Conservation (phyloP, 164 flowering plant species). For the Platanus orientalis region DNA sequence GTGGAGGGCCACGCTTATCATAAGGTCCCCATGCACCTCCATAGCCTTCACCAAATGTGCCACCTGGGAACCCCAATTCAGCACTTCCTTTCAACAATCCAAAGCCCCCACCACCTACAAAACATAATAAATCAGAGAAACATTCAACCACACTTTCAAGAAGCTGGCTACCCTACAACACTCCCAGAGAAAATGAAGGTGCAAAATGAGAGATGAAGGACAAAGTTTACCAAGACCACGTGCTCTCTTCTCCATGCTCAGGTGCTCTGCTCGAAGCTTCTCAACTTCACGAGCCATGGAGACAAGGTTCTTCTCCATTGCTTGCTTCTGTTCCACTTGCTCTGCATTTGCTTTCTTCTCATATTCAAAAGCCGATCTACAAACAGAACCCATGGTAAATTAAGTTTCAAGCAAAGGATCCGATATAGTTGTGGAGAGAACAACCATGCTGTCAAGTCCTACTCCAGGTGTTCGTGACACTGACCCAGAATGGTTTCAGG, state of each 20-base stretch:
- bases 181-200: not conserved
- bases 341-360: conserved; percentile 69
- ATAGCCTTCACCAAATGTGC: conserved; percentile 29
- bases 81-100: conserved; percentile 44
- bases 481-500: not conserved
- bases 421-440: not conserved
- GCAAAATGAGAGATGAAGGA: not conserved
- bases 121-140: conserved; percentile 3
- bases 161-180: not conserved
- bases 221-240: conserved; percentile 33
- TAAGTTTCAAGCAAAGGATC: not conserved
- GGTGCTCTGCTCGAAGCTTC: conserved; percentile 51
- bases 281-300: conserved; percentile 72
- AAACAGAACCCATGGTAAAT: conserved; percentile 6
- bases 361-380: conserved; percentile 55
- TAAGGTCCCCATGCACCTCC: conserved; percentile 40
- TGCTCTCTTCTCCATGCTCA: conserved; percentile 35
- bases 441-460: not conserved
- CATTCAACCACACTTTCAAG: conserved; percentile 1
- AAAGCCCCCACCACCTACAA: conserved; percentile 32
- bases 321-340: conserved; percentile 45
- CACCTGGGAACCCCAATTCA: conserved; percentile 38
- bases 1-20: conserved; percentile 30
- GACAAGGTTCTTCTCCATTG: conserved; percentile 63
- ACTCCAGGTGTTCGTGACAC: not conserved